Base-by-base conservation (phyloP, 2,329 filamentous ascomycete genomes). In the Stromatinia cepivora region DNA sequence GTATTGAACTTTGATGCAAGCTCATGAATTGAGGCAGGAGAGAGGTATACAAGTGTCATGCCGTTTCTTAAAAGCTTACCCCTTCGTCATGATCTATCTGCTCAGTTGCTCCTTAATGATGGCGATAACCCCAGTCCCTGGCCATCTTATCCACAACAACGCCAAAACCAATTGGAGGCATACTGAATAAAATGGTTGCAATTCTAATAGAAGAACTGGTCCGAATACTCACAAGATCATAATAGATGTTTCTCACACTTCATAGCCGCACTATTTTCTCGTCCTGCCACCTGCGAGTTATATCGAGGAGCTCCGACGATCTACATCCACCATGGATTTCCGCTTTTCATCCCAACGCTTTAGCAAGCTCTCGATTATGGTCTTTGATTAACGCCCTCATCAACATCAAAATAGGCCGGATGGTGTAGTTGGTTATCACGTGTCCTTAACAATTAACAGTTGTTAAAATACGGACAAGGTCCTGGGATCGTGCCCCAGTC, bases 351-450 rank as follows among this genome's bases (percentile, higher is more conserved):
- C 61, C 61, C 46, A 46, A 63, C 61, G 8, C 31, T 22, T 52
- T 36, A 22, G 22, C 15, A 64, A 25, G 34, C 31, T 39, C 6
- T 39, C 6, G n/a, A 39, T 52, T 15, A 64, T 25, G 0, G 0
- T 6, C 36, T 31, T 28, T 1, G 4, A 52, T 52, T 28, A 20
- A 36, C 34, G 4, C 0, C 0, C 0, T 0, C 0, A 0, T 0
- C n/a, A 0, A 1, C n/a, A 64, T 28, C 46, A 64, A 64, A 28
- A 22, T 10, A 36, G 61, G 61, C 61, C 61, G 61, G 61, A 64
- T 64, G 61, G 61, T 64, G 61, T 64, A 64, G 61, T 64, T 64
- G 61, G 46, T 64, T 64, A 64, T 64, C 61, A 64, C 61, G 61
- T 64, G 46, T 64, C 61, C 61, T 64, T 64, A 64, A 64, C 61